Evolutionary conservation across 257 asterid species (phyloP).

Genomic region (Przewalskia tangutica): DNA sequence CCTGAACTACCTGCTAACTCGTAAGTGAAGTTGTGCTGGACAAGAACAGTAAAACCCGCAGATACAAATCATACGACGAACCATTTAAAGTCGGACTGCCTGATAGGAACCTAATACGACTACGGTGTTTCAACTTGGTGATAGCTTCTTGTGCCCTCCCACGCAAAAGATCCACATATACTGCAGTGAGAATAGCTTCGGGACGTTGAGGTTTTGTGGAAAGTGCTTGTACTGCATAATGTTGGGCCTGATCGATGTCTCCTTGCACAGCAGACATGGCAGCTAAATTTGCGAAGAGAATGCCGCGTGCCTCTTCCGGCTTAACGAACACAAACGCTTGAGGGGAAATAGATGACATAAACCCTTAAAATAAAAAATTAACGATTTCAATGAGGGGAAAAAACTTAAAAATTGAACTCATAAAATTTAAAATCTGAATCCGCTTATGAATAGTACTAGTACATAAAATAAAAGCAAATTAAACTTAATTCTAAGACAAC

Average conservation of each 20-base stretch:
- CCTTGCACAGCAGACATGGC: constrained; percentile 47
- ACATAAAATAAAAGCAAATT: neutral
- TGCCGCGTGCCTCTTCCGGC: constrained; percentile 80
- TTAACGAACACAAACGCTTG: constrained; percentile 33
- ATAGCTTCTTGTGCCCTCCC: constrained; percentile 60
- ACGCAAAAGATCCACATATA: constrained; percentile 58
- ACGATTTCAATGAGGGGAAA: too few species aligned
- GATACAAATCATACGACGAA: constrained; percentile 20
- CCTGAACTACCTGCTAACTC: constrained; percentile 57
- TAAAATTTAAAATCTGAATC: too few species aligned
- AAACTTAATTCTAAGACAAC: neutral
- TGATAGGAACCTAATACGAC: constrained; percentile 34
- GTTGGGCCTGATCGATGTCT: constrained; percentile 55
- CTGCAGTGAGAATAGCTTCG: constrained; percentile 54
- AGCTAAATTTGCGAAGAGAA: constrained; percentile 50
- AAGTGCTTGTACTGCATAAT: constrained; percentile 40
- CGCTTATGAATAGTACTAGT: too few species aligned
- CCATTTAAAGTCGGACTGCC: constrained; percentile 21
- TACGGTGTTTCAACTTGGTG: constrained; percentile 48
- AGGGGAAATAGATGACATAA: neutral
- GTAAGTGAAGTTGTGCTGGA: constrained; percentile 29
- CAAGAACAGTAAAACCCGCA: constrained; percentile 13
- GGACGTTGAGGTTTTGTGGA: constrained; percentile 40
- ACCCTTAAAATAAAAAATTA: too few species aligned
- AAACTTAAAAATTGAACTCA: too few species aligned